A percentile compares a stretch with the other conserved stretches of the same genome.
These are phyloP conservation scores for Backusella psychrophila DNA, from an alignment of 192 early-diverging fungal genomes.

Conservation along the genomic window DNA sequence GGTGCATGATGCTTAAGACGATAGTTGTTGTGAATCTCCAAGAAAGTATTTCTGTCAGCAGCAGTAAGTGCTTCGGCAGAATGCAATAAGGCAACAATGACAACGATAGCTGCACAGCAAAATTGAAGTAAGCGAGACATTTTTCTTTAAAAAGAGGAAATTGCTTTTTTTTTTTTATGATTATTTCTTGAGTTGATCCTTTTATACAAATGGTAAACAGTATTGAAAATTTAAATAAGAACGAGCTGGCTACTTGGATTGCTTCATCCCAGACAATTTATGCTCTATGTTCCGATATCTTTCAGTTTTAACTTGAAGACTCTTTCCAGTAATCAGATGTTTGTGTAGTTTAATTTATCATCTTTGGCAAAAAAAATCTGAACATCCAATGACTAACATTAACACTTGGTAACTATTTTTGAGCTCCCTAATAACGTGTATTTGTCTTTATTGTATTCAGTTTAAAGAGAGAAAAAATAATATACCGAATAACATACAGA, in stretches of 20 bases:
- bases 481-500: too few relatives aligned
- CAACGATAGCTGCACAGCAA: background rate
- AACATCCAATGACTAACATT: too few relatives aligned
- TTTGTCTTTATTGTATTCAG: background rate
- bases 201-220: background rate
- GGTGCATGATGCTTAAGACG: slow-evolving; percentile 37
- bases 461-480: background rate
- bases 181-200: background rate
- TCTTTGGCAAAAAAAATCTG: too few relatives aligned
- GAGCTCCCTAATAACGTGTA: too few relatives aligned
- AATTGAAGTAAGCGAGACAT: background rate
- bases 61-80: background rate
- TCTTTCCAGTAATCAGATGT: too few relatives aligned
- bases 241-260: background rate
- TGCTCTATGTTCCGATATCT: background rate
- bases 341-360: too few relatives aligned
- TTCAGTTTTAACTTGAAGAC: background rate
- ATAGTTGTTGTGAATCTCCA: slow-evolving; percentile 38
- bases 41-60: slow-evolving; percentile 7
- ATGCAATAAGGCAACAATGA: background rate
- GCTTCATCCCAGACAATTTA: background rate
- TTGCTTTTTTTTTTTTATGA: background rate
- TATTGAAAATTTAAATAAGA: background rate
- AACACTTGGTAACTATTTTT: too few relatives aligned
- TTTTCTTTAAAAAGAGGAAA: background rate